Conservation (phyloP, 805 yeast genomes). For the Alloascoidea africana region DNA sequence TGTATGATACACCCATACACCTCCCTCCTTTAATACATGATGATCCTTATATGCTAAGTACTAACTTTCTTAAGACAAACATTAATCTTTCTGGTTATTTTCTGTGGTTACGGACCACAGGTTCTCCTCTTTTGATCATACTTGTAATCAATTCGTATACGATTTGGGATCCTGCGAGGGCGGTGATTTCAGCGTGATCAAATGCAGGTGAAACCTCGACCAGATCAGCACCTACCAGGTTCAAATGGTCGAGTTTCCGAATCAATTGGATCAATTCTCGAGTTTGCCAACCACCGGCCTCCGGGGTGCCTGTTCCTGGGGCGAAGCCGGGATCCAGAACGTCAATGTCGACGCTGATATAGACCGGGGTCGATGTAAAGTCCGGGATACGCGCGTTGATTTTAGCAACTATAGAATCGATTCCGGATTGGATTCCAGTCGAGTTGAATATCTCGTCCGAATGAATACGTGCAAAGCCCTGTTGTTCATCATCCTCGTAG, state of each 20-base stretch:
- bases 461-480: slow-evolving; percentile 53
- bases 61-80: no score
- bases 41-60: no score
- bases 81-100: no score
- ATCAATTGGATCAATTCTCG: slow-evolving; percentile 46
- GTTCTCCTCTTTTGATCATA: slow-evolving; percentile 49
- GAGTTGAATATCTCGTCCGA: slow-evolving; percentile 58
- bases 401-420: slow-evolving; percentile 36
- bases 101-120: slow-evolving; percentile 6
- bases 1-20: no score
- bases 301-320: slow-evolving; percentile 73
- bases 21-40: no score
- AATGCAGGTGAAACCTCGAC: slow-evolving; percentile 59
- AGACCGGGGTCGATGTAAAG: slow-evolving; percentile 45
- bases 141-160: slow-evolving; percentile 58
- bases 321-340: slow-evolving; percentile 62
- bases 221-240: slow-evolving; percentile 60
- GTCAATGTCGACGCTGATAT: slow-evolving; percentile 67
- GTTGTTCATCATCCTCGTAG: slow-evolving; percentile 49
- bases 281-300: slow-evolving; percentile 58
- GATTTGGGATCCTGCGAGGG: slow-evolving; percentile 57
- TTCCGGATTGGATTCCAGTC: no score
- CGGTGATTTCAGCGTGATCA: slow-evolving; percentile 51
- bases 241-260: slow-evolving; percentile 43
- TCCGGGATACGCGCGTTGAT: slow-evolving; percentile 42